Evolutionary conservation across 129 eudicot genomes (phyloP).

Genomic region (Flaveria sonorensis): DNA sequence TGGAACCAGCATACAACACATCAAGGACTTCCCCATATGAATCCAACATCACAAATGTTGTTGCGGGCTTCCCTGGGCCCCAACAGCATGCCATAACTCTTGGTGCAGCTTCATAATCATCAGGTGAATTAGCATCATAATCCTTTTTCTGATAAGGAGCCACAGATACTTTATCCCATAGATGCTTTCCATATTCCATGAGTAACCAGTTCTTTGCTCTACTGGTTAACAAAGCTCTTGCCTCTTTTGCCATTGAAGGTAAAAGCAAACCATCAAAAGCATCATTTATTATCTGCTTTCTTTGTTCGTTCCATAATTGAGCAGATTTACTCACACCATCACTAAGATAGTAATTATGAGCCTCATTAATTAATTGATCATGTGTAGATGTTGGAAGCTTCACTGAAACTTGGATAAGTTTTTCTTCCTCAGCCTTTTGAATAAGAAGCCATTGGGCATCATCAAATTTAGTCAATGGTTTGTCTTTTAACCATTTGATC

Average conservation of each 20-base stretch:
- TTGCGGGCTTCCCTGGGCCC: slow-evolving; percentile 97
- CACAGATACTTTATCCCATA: slow-evolving; percentile 87
- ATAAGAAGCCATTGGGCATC: slow-evolving; percentile 97
- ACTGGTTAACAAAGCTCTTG: slow-evolving; percentile 68
- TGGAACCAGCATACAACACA: slow-evolving; percentile 70
- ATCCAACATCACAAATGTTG: slow-evolving; percentile 98
- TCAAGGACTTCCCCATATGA: slow-evolving; percentile 85
- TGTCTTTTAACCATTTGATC: slow-evolving; percentile 80
- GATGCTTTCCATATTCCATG: slow-evolving; percentile 62
- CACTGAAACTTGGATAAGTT: slow-evolving; percentile 76
- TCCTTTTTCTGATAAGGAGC: slow-evolving; percentile 78
- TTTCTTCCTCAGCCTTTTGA: slow-evolving; percentile 96
- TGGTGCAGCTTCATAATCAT: slow-evolving; percentile 84
- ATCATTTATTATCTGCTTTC: slow-evolving; percentile 78
- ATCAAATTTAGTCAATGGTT: slow-evolving; percentile 71
- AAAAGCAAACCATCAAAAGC: slow-evolving; percentile 66
- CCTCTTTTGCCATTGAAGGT: slow-evolving; percentile 94
- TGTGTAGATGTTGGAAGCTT: slow-evolving; percentile 63
- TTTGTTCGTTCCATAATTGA: slow-evolving; percentile 93
- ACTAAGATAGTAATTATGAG: slow-evolving; percentile 78
- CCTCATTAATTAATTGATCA: slow-evolving; percentile 58
- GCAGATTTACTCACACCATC: slow-evolving; percentile 96
- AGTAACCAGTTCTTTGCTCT: slow-evolving; percentile 79
- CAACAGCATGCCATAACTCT: slow-evolving; percentile 99
- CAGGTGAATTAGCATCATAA: slow-evolving; percentile 41